Base-by-base conservation (phyloP, 2,329 filamentous ascomycete genomes). In the Xylariaceae sp. region DNA sequence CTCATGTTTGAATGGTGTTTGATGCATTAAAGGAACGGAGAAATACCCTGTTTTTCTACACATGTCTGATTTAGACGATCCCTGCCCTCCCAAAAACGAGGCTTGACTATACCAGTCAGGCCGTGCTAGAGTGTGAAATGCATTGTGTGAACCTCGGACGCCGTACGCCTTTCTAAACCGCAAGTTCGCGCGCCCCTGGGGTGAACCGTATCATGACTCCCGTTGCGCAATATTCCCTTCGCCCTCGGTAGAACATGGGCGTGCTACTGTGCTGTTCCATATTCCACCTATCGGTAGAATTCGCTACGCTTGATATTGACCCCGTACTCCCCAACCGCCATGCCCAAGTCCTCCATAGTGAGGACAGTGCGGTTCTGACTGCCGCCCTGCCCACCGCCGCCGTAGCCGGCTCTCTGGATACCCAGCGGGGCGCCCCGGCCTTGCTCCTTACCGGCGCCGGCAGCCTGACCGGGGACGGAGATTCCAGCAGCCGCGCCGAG, bases 321-420 rank as follows among this genome's bases (percentile, higher is more conserved):
- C 1, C 94, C 94, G 69, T 97, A 99, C 77, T 99, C 94, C 30
- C 89, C 89, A 29, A 97, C 92, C 1, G 94, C 94, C 91, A 97
- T 97, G 15, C 94, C 94, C 65, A 99, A 72, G 71, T 99, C 94
- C 74, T 99, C 94, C 94, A 99, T 97, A 0, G 94, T 97, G 58
- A 99, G 78, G 51, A 99, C 92, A 16, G 94, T 96, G 59, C 91
- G 81, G 60, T 95, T 95, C 74, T 95, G 89, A 51, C 85, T 88
- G 1, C 89, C 89, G 26, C 92, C 91, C 66, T 91, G 89, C 0
- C 92, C 92, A 63, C 92, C 92, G 59, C 92, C 94, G 15, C 89
- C 90, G 67, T 86, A 92, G 0, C 89, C 89, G 21, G 88, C 83
- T 47, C 89, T 76, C 74, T 92, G 87, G 57, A 88, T 87, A 2